Evolutionary conservation across 768 basidiomycete species (phyloP), one percentile per base, ranked within the genome.

Genomic region (Pholiota molesta): DNA sequence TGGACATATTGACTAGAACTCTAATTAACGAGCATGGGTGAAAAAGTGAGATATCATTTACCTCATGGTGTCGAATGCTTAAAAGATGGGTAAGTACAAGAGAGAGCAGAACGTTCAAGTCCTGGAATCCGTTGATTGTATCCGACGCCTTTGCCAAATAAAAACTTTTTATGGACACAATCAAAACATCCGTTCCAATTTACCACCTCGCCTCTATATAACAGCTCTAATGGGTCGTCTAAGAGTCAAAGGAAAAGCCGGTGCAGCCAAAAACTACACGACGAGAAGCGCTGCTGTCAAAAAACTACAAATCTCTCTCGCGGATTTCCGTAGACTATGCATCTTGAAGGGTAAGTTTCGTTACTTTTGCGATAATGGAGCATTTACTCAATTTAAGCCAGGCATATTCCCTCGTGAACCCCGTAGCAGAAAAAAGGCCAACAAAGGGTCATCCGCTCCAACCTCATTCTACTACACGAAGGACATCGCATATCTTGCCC

Each of bases 321-420:
- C 95, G 49, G 97, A 99, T 76, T 99, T 99, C 78, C 87, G 97
- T 59, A 85, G 97, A 59, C 79, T 99, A 37, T 99, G 97, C 76
- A 99, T 99, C 66, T 80, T 99, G 68, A 99, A 99, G 81, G 97
- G 97, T 94, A 23, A 21, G 60, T 52, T 62, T 58, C 16, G 17
- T 56, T 29, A 21, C 31, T 28, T 51, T 37, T 17, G 26, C 17
- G 7, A 45, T 47, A 40, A 23, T 53, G 26, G 33, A 4, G 11
- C 10, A 31, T 19, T 55, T 55, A 44, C 26, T 13, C 66, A 51
- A 35, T 31, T 44, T 55, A 16, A 31, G n/a, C 28, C 29, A 98
- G 96, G 97, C 13, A 97, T 99, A 70, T 98, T 97, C 74, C 97
- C 97, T 65, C 92, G 97, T 58, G 97, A 99, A 74, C 97, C 97